Conservation (phyloP, 148 eudicot genomes). For the Silene latifolia region DNA sequence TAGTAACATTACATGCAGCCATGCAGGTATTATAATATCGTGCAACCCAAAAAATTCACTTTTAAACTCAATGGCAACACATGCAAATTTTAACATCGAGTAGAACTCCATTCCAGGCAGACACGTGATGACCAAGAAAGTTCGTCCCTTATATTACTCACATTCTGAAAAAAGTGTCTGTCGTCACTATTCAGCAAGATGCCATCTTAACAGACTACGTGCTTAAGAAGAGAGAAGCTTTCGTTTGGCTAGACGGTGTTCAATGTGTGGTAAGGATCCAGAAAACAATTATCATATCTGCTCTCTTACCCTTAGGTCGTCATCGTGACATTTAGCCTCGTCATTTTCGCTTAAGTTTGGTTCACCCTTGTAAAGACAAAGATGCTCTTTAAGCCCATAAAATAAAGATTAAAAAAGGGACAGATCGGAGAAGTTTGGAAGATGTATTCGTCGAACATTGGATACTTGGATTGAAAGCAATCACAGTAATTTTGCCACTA, state of each 20-base stretch:
- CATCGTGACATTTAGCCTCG: not conserved
- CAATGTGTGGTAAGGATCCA: not conserved
- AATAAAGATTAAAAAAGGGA: too few relatives aligned
- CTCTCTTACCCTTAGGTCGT: not conserved
- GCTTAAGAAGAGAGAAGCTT: not conserved
- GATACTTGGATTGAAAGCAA: too few relatives aligned
- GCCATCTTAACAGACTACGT: not conserved
- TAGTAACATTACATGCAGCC: not conserved
- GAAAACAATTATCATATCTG: not conserved
- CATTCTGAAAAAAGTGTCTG: not conserved
- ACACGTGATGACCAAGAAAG: not conserved
- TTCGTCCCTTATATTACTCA: not conserved
- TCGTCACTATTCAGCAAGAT: not conserved
- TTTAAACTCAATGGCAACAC: not conserved
- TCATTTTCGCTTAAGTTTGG: too few relatives aligned
- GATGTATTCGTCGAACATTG: too few relatives aligned
- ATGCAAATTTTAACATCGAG: not conserved
- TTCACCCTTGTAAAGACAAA: too few relatives aligned
- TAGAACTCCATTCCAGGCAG: not conserved
- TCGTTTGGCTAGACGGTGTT: not conserved
- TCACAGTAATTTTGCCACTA: too few relatives aligned
- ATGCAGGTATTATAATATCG: not conserved
- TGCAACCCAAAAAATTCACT: conserved; percentile 7
- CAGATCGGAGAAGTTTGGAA: too few relatives aligned
- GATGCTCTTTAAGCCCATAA: too few relatives aligned